Evolutionary conservation across 352 stramenopile species (phyloP).

Genomic region (Globisporangium abappressorium): DNA sequence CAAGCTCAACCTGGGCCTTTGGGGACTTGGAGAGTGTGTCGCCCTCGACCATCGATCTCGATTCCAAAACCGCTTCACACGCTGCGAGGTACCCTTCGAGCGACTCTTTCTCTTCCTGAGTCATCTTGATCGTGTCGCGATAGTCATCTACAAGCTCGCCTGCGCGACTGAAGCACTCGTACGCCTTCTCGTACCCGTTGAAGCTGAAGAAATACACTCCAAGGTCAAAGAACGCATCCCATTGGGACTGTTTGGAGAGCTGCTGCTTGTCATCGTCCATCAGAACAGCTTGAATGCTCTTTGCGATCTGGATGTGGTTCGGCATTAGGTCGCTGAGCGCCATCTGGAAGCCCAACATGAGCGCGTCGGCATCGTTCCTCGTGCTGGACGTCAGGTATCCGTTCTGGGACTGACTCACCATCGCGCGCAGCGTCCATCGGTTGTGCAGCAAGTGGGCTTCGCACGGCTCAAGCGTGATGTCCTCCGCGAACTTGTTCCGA

Average conservation of each 20-base stretch:
- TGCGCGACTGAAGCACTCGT: slow-evolving; percentile 68
- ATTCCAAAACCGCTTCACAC: slow-evolving; percentile 61
- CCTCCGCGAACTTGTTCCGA: slow-evolving; percentile 30
- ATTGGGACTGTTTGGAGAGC: slow-evolving; percentile 38
- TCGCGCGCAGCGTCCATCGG: slow-evolving; percentile 71
- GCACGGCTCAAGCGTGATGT: slow-evolving; percentile 35
- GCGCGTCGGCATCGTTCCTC: slow-evolving; percentile 63
- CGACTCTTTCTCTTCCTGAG: slow-evolving; percentile 28
- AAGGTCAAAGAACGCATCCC: slow-evolving; percentile 68
- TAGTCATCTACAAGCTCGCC: slow-evolving; percentile 50
- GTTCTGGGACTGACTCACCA: slow-evolving; percentile 68
- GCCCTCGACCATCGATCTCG: slow-evolving; percentile 35
- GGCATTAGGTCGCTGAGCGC: slow-evolving; percentile 62
- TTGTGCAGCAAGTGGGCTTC: slow-evolving; percentile 67
- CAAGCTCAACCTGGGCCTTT: slow-evolving; percentile 41
- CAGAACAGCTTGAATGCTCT: slow-evolving; percentile 54
- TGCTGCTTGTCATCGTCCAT: slow-evolving; percentile 42
- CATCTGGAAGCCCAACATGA: slow-evolving; percentile 58
- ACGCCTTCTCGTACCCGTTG: slow-evolving; percentile 67
- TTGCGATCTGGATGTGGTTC: slow-evolving; percentile 56
- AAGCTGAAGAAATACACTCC: slow-evolving; percentile 80
- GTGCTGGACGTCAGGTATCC: slow-evolving; percentile 68
- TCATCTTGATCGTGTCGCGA: slow-evolving; percentile 19
- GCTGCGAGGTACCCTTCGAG: slow-evolving; percentile 73
- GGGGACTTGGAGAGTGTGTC: slow-evolving; percentile 30